These are phyloP conservation scores for Fimicolochytrium jonesii DNA, from an alignment of 192 early-diverging fungal species.

Conservation along the genomic window DNA sequence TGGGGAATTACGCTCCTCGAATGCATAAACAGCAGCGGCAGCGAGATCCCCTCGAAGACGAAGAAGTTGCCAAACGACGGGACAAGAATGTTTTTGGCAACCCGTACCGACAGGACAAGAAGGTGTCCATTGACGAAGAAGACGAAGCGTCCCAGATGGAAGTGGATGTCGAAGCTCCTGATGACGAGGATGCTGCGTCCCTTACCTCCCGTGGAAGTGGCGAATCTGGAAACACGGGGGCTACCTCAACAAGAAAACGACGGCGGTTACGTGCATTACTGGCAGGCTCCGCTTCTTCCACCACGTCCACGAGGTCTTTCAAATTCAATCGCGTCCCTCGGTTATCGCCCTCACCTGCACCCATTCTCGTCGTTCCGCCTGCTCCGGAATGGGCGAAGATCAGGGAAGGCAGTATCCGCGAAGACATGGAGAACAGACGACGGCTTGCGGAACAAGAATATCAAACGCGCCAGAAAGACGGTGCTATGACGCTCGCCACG, in stretches of 20 bases:
- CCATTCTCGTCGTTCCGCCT: background rate
- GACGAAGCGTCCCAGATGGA: slow-evolving; percentile 22
- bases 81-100: slow-evolving; percentile 72
- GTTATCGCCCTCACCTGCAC: background rate
- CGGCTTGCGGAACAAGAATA: too few species aligned
- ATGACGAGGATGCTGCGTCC: too few species aligned
- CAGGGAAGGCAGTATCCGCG: too few species aligned
- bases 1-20: slow-evolving; percentile 62
- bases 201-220: too few species aligned
- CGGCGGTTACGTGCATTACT: background rate
- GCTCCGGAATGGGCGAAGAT: too few species aligned
- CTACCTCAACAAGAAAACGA: background rate
- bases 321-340: background rate
- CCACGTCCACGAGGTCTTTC: background rate
- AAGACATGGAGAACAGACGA: too few species aligned
- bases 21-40: slow-evolving; percentile 56
- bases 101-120: slow-evolving; percentile 40
- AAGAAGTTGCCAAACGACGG: slow-evolving; percentile 52
- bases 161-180: background rate
- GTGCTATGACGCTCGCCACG: too few species aligned
- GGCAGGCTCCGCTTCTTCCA: background rate
- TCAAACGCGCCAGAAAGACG: too few species aligned
- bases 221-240: background rate
- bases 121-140: slow-evolving; percentile 14
- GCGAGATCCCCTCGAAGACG: slow-evolving; percentile 63